Conservation (phyloP, 2,329 filamentous ascomycete genomes). For the Didymella keratinophila region DNA sequence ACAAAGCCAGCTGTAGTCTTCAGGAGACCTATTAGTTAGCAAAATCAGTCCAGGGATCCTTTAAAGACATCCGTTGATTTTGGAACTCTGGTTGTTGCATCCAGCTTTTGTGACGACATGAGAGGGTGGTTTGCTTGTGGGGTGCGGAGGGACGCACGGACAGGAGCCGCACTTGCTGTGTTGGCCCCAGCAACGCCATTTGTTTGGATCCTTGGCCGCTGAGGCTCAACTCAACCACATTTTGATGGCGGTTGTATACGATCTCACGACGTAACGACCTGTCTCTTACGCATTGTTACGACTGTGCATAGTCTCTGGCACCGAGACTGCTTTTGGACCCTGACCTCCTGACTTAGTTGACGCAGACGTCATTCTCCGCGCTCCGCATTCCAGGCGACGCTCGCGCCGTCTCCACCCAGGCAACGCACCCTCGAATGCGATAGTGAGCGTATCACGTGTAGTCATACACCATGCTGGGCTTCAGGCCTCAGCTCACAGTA, state of each 20-base stretch:
- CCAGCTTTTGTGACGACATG: too few species aligned
- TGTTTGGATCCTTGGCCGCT: slow-evolving; percentile 9
- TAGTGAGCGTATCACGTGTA: slow-evolving; percentile 6
- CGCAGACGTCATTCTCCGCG: not conserved
- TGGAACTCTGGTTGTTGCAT: too few species aligned
- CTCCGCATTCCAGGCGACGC: slow-evolving; percentile 9
- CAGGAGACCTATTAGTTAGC: too few species aligned
- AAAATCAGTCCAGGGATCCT: too few species aligned
- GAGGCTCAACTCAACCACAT: slow-evolving; percentile 14
- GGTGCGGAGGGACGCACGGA: not conserved
- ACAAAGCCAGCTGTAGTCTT: too few species aligned
- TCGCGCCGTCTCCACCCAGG: not conserved
- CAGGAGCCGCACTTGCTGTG: slow-evolving; percentile 1
- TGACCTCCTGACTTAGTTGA: not conserved
- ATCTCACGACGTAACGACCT: slow-evolving; percentile 11
- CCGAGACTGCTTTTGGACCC: not conserved
- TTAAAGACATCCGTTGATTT: too few species aligned
- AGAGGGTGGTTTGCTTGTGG: not conserved
- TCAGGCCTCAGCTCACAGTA: slow-evolving; percentile 44
- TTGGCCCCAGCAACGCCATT: slow-evolving; percentile 13
- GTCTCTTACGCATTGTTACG: slow-evolving; percentile 6
- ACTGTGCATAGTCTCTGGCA: not conserved
- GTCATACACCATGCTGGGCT: slow-evolving; percentile 43
- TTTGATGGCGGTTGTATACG: not conserved
- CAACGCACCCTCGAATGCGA: slow-evolving; percentile 4